Conservation (phyloP, 2,329 filamentous ascomycete species). For the Diaporthe helianthi region DNA sequence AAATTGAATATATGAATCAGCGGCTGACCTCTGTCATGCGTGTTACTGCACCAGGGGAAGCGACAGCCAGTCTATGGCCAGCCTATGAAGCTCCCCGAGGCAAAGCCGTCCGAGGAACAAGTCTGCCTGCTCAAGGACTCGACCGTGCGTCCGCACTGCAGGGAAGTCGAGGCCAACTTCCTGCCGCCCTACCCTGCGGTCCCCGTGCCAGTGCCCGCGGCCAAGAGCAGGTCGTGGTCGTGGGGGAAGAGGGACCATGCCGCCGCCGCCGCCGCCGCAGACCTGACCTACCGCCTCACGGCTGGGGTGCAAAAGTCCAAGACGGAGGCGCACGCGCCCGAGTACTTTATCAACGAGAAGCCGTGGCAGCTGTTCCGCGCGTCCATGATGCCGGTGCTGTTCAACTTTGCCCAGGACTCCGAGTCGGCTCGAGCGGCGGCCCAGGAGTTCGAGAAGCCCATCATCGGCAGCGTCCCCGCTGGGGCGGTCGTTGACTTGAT, state of each 20-base stretch:
- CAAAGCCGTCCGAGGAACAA: conserved; percentile 2
- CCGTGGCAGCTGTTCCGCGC: conserved; percentile 33
- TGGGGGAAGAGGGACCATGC: conserved; percentile 3
- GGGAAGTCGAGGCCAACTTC: conserved; percentile 21
- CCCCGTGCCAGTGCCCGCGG: neutral
- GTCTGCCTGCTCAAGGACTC: conserved; percentile 36
- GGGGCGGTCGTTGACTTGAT: conserved; percentile 35
- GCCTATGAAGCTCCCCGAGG: conserved; percentile 35
- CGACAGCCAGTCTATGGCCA: conserved; percentile 33
- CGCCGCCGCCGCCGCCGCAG: conserved; percentile 19
- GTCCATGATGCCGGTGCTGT: conserved; percentile 36
- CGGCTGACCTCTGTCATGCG: neutral
- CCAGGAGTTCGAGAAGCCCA: conserved; percentile 25
- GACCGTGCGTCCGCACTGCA: conserved; percentile 31
- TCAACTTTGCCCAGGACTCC: conserved; percentile 27
- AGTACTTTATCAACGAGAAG: conserved; percentile 30
- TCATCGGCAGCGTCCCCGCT: neutral
- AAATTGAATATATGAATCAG: neutral
- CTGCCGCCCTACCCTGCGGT: conserved; percentile 31
- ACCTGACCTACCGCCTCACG: conserved; percentile 33
- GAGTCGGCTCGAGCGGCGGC: conserved; percentile 13
- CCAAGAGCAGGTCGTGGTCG: neutral
- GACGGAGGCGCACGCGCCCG: conserved; percentile 27
- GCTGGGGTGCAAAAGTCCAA: conserved; percentile 24
- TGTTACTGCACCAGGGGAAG: neutral